Conservation (phyloP, 192 early-diverging fungal species). For the Backusella australiensis region DNA sequence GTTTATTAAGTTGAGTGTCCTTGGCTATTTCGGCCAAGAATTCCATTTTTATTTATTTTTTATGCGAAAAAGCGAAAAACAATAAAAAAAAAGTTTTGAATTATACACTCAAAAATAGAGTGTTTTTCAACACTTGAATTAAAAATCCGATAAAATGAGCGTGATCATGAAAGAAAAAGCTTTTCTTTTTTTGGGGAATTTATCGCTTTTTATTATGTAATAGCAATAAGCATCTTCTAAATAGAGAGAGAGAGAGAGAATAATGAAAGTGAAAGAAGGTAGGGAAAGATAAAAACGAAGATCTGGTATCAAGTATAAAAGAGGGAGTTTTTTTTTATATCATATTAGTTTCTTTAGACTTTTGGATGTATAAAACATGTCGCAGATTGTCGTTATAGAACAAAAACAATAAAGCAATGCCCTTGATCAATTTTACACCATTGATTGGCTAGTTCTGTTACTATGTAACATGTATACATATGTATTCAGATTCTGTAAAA, state of each 20-base stretch:
- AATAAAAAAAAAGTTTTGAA: background rate
- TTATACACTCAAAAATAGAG: background rate
- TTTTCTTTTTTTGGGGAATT: background rate
- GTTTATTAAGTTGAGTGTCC: background rate
- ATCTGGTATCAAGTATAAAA: background rate
- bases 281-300: background rate
- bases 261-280: background rate
- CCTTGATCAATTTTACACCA: too few species aligned
- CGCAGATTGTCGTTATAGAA: too few species aligned
- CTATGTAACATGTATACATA: background rate
- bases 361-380: background rate
- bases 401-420: too few species aligned
- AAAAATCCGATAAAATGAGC: background rate
- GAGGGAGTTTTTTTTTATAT: background rate
- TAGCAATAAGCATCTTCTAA: background rate
- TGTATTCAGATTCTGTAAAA: background rate
- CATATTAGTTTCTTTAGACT: background rate
- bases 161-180: background rate
- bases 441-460: background rate
- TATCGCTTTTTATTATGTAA: background rate
- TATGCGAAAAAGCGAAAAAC: background rate
- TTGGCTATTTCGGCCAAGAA: background rate
- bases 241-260: background rate
- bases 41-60: background rate
- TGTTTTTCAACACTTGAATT: background rate